Conservation (phyloP, 495 filamentous ascomycete genomes). For the Aspergillus steynii region DNA sequence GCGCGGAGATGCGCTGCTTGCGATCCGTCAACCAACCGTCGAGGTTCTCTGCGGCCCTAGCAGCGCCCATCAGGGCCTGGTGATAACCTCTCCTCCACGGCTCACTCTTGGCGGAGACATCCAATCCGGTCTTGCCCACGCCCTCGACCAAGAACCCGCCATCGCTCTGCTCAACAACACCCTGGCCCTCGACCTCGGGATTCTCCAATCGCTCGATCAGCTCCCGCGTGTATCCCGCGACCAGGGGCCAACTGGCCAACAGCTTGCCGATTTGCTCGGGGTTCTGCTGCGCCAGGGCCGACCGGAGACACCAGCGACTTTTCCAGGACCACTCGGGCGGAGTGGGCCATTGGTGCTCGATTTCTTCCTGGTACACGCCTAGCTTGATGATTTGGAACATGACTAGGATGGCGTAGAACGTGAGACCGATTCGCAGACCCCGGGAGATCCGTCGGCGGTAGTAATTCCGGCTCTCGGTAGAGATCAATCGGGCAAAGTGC, state of each 20-base stretch:
- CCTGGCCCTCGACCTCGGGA: slow-evolving; percentile 63
- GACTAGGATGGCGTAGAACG: slow-evolving; percentile 54
- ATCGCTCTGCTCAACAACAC: slow-evolving; percentile 56
- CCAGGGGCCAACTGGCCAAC: slow-evolving; percentile 64
- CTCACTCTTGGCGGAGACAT: slow-evolving; percentile 73
- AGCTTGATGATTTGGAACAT: slow-evolving; percentile 54
- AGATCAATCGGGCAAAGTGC: slow-evolving; percentile 67
- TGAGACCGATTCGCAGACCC: slow-evolving; percentile 57
- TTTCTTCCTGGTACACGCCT: slow-evolving; percentile 63
- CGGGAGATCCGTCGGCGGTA: slow-evolving; percentile 63
- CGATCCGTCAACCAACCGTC: slow-evolving; percentile 75
- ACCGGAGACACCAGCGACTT: slow-evolving; percentile 59
- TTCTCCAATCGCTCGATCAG: slow-evolving; percentile 65
- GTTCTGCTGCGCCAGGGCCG: slow-evolving; percentile 57
- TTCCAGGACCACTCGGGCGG: slow-evolving; percentile 72
- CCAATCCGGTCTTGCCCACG: slow-evolving; percentile 59
- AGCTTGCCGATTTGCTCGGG: slow-evolving; percentile 48
- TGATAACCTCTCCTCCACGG: slow-evolving; percentile 83
- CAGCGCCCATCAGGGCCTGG: slow-evolving; percentile 72
- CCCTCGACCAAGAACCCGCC: slow-evolving; percentile 56
- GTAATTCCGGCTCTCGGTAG: slow-evolving; percentile 70
- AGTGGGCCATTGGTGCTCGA: slow-evolving; percentile 73
- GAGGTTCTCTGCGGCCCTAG: slow-evolving; percentile 73
- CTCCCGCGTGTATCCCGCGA: slow-evolving; percentile 53
- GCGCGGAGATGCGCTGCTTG: slow-evolving; percentile 63